Percentiles rank a stretch among this genome's conserved stretches.
Conservation (phyloP, 306 rosid species). For the Cucurbita maxima region DNA sequence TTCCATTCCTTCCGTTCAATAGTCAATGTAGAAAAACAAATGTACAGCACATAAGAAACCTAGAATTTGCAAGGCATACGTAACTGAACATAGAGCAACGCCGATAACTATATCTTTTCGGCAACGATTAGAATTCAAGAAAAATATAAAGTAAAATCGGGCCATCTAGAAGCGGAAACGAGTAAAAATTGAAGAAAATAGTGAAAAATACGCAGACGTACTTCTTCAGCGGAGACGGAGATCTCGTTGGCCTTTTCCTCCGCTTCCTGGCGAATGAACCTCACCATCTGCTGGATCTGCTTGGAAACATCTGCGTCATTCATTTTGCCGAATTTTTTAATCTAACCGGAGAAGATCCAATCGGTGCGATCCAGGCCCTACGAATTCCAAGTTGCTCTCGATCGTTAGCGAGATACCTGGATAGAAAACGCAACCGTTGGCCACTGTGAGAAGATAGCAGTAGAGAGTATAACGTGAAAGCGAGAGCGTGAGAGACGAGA, state of each 20-base stretch:
- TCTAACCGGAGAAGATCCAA: conserved; percentile 30
- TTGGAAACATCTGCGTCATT: conserved; percentile 87
- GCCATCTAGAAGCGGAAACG: not conserved
- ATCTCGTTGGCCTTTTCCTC: conserved; percentile 98
- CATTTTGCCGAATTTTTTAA: conserved; percentile 28
- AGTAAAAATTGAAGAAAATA: not conserved
- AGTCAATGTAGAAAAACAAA: not conserved
- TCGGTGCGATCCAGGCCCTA: not conserved
- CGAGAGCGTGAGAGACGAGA: not conserved
- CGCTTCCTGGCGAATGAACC: conserved; percentile 87
- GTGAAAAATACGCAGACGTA: conserved; percentile 3
- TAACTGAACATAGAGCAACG: not conserved
- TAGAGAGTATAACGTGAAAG: not conserved
- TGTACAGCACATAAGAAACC: not conserved
- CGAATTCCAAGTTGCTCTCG: not conserved
- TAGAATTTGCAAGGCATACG: not conserved
- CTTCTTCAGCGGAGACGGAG: conserved; percentile 90
- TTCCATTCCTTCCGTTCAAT: not conserved
- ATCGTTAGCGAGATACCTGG: not conserved
- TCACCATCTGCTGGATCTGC: conserved; percentile 99
- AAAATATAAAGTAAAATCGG: not conserved
- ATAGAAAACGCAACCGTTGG: not conserved
- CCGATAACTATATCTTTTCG: not conserved
- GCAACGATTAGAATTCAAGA: not conserved
- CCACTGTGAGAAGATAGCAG: not conserved